phyloP scores from a whole-genome alignment of 169 alveolate genomes.

The Eimeria tenella region DNA sequence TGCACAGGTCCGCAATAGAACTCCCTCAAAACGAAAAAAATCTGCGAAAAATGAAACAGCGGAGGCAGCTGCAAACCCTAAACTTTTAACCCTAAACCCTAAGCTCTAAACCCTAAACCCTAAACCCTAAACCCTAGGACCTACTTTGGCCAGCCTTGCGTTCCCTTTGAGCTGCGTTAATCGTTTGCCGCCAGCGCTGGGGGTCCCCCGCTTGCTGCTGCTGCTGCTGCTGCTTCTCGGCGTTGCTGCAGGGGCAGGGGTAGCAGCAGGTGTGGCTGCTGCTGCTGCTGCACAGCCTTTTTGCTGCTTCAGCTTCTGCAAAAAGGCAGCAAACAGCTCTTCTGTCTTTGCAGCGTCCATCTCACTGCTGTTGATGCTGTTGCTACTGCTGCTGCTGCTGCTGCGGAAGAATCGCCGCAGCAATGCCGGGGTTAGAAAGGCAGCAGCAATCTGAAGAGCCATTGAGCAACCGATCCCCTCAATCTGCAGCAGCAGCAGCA shows the following conservation, averaged over 20 bases:
- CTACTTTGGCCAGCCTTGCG: constrained; percentile 1
- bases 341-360: neutral
- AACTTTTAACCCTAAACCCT: neutral
- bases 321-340: neutral
- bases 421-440: constrained; percentile 6
- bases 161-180: constrained; percentile 22
- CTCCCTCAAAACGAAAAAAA: neutral
- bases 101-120: neutral
- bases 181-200: neutral
- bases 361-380: neutral
- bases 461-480: constrained; percentile 7
- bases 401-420: constrained; percentile 18
- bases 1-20: neutral
- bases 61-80: neutral
- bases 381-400: constrained; percentile 17
- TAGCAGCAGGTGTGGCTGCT: constrained; percentile 1
- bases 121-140: neutral
- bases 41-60: neutral
- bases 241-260: constrained; percentile 16
- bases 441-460: constrained; percentile 15
- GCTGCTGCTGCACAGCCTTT: neutral
- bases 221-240: constrained; percentile 19
- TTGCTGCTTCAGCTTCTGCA: neutral
- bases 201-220: constrained; percentile 23
- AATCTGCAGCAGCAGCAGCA: neutral